Evolutionary conservation across 2,329 filamentous ascomycete species (phyloP).

Genomic region (Aphanocladium album): DNA sequence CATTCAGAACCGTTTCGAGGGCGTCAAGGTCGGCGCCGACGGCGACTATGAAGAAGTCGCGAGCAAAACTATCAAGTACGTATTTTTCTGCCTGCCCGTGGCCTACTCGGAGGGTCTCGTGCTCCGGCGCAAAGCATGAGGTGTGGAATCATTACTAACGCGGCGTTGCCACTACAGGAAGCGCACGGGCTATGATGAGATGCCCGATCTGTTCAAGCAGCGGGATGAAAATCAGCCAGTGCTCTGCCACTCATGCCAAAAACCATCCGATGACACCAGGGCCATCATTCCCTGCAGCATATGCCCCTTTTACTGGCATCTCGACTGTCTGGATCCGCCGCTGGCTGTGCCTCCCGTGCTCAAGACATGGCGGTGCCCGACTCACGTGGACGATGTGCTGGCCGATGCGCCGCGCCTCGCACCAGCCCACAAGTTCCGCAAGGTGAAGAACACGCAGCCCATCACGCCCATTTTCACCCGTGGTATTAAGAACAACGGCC

Average conservation of each 20-base stretch:
- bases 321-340: slow-evolving; percentile 86
- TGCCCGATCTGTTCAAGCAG: slow-evolving; percentile 62
- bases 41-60: slow-evolving; percentile 75
- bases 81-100: background rate
- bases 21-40: slow-evolving; percentile 68
- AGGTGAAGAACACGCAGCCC: slow-evolving; percentile 48
- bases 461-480: slow-evolving; percentile 53
- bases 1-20: slow-evolving; percentile 72
- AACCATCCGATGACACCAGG: slow-evolving; percentile 53
- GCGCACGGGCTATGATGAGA: slow-evolving; percentile 53
- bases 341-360: slow-evolving; percentile 71
- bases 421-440: slow-evolving; percentile 57
- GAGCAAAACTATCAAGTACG: slow-evolving; percentile 59
- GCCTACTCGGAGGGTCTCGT: background rate
- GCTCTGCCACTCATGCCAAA: slow-evolving; percentile 71
- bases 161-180: slow-evolving; percentile 32
- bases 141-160: background rate
- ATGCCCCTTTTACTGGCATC: slow-evolving; percentile 80
- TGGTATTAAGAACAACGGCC: slow-evolving; percentile 65
- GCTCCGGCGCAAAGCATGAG: background rate
- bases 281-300: slow-evolving; percentile 82
- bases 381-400: slow-evolving; percentile 76
- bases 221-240: slow-evolving; percentile 73
- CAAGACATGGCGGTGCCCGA: slow-evolving; percentile 82
- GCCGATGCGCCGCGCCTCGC: slow-evolving; percentile 52